Conservation (phyloP, 2,329 filamentous ascomycete genomes). For the Monosporascus sp. region DNA sequence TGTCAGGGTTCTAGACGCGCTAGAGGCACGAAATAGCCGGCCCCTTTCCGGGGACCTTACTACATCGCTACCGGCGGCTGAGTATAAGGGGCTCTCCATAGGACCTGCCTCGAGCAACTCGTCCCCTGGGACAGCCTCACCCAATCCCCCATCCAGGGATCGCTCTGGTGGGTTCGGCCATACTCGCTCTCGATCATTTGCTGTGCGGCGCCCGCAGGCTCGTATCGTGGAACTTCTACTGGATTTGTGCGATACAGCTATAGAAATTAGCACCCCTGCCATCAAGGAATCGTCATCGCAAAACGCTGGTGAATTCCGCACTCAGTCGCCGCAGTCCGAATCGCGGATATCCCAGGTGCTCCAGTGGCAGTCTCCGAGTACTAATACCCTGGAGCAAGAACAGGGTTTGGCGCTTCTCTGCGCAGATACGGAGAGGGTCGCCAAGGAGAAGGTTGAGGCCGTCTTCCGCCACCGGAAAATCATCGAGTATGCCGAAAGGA, state of each 20-base stretch:
- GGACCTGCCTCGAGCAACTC: slow-evolving; percentile 67
- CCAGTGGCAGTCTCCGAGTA: slow-evolving; percentile 93
- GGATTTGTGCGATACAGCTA: slow-evolving; percentile 89
- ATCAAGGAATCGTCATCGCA: slow-evolving; percentile 77
- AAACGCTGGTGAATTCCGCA: slow-evolving; percentile 71
- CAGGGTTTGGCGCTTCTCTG: slow-evolving; percentile 84
- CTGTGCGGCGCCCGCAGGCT: slow-evolving; percentile 80
- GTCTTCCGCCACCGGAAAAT: slow-evolving; percentile 88
- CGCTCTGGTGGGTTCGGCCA: slow-evolving; percentile 76
- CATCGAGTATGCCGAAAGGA: slow-evolving; percentile 92
- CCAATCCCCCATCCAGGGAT: slow-evolving; percentile 64
- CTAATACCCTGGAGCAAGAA: slow-evolving; percentile 87
- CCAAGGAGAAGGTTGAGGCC: slow-evolving; percentile 85
- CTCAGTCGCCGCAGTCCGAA: slow-evolving; percentile 93
- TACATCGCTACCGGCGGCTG: slow-evolving; percentile 52
- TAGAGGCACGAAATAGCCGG: slow-evolving; percentile 72
- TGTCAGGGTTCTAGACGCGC: slow-evolving; percentile 87
- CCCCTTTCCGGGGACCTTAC: slow-evolving; percentile 49
- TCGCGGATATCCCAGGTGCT: slow-evolving; percentile 89
- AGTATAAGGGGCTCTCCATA: slow-evolving; percentile 85
- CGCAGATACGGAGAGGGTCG: slow-evolving; percentile 78
- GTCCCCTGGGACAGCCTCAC: slow-evolving; percentile 66
- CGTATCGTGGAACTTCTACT: slow-evolving; percentile 92
- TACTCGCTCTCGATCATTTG: slow-evolving; percentile 78
- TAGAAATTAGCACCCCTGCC: slow-evolving; percentile 90